phyloP scores from a whole-genome alignment of 352 stramenopile species.

The Salisapilia sapeloensis region DNA sequence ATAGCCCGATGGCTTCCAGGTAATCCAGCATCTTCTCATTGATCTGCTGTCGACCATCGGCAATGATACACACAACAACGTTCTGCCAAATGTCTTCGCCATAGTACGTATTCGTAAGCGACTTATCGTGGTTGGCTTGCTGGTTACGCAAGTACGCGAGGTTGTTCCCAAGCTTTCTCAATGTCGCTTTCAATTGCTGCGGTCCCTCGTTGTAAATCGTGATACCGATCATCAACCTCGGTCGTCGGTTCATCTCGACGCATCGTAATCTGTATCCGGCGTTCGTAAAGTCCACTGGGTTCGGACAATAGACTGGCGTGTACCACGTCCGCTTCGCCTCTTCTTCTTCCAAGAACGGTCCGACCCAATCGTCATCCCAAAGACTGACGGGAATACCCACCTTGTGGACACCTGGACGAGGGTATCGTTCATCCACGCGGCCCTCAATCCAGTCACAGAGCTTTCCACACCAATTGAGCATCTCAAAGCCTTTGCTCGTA shows the following conservation, averaged over 20 bases:
- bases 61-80: constrained; percentile 63
- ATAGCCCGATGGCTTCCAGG: constrained; percentile 46
- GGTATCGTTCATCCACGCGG: constrained; percentile 52
- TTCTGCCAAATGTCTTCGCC: constrained; percentile 70
- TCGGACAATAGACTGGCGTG: constrained; percentile 55
- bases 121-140: constrained; percentile 10
- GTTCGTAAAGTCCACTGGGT: constrained; percentile 60
- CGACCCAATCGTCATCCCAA: constrained; percentile 66
- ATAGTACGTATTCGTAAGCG: constrained; percentile 19
- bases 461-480: constrained; percentile 65
- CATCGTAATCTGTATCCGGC: constrained; percentile 57
- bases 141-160: constrained; percentile 49
- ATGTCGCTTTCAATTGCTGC: constrained; percentile 42
- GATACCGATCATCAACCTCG: constrained; percentile 71
- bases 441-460: constrained; percentile 78
- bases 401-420: constrained; percentile 60
- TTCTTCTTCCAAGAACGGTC: constrained; percentile 49
- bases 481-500: constrained; percentile 74
- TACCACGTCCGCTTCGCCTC: constrained; percentile 68
- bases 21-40: constrained; percentile 74
- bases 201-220: constrained; percentile 76
- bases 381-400: constrained; percentile 45
- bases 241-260: constrained; percentile 51
- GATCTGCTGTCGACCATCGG: constrained; percentile 56
- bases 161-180: constrained; percentile 75